Evolutionary conservation across 371 early-diverging fungal genomes (phyloP).

Genomic region (Mortierella sp.): DNA sequence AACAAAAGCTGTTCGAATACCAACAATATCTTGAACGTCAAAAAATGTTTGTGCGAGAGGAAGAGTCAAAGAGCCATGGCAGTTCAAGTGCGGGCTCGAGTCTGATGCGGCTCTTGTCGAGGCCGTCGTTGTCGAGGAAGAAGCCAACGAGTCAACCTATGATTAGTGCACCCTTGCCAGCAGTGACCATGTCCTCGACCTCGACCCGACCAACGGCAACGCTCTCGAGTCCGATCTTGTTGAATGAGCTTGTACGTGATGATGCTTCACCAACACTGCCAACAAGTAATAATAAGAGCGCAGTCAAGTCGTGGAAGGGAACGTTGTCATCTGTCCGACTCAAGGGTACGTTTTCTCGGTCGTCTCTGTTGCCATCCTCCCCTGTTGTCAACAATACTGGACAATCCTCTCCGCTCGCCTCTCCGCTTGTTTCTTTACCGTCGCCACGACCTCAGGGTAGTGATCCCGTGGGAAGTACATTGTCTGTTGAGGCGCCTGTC

Average conservation of each 20-base stretch:
- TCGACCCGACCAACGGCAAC: background rate
- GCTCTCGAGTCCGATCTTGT: background rate
- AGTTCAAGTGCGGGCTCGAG: constrained; percentile 12
- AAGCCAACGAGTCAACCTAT: background rate
- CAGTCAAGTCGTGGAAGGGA: constrained; percentile 14
- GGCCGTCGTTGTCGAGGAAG: constrained; percentile 26
- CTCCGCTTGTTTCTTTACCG: too few species aligned
- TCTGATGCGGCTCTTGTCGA: constrained; percentile 25
- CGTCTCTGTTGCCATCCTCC: background rate
- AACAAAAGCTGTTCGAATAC: constrained; percentile 29
- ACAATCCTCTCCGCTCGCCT: too few species aligned
- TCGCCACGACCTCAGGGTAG: too few species aligned
- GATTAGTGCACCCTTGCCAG: constrained; percentile 36
- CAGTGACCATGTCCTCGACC: background rate
- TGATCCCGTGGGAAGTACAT: too few species aligned
- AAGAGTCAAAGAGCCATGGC: constrained; percentile 5
- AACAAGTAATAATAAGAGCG: constrained; percentile 2
- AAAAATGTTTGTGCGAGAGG: constrained; percentile 24
- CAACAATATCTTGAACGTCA: constrained; percentile 39
- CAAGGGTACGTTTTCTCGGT: constrained; percentile 8
- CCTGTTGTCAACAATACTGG: background rate
- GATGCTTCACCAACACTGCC: background rate
- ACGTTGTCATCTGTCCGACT: constrained; percentile 15
- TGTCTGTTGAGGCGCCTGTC: too few species aligned
- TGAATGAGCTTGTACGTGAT: too few species aligned